phyloP scores from a whole-genome alignment of 2,329 filamentous ascomycete genomes.

The Huntiella moniliformis region DNA sequence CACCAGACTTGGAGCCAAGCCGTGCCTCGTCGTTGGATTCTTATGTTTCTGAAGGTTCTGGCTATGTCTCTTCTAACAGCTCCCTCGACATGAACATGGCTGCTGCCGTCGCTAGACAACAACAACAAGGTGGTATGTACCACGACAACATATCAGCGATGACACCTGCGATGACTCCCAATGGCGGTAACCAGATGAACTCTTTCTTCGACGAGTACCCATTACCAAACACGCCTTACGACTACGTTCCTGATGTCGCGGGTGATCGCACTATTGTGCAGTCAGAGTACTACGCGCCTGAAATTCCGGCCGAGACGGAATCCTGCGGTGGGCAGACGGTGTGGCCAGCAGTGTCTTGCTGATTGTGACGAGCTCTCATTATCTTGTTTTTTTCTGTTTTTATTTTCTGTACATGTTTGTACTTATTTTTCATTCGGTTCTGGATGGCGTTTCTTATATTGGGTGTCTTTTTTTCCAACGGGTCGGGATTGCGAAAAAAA shows the following conservation, averaged over 20 bases:
- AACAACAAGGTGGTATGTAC: not conserved
- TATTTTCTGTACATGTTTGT: conserved; percentile 12
- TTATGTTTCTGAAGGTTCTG: conserved; percentile 7
- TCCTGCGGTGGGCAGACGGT: conserved; percentile 11
- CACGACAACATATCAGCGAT: not conserved
- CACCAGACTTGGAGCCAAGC: conserved; percentile 7
- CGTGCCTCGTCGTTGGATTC: conserved; percentile 7
- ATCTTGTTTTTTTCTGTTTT: conserved; percentile 12
- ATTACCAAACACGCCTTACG: not conserved
- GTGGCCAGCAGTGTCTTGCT: conserved; percentile 3
- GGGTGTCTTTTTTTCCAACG: not conserved
- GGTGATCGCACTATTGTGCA: conserved; percentile 1
- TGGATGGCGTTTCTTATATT: conserved; percentile 1
- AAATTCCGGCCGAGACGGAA: not conserved
- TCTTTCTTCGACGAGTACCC: conserved; percentile 6
- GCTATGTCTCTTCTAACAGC: conserved; percentile 6
- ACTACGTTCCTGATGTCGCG: conserved; percentile 1
- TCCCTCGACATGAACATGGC: not conserved
- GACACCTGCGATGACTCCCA: not conserved
- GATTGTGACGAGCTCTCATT: conserved; percentile 1
- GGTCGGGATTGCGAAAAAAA: conserved; percentile 1
- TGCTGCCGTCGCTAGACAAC: not conserved
- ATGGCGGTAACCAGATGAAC: conserved; percentile 1
- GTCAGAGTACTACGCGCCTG: conserved; percentile 1
- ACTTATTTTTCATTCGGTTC: conserved; percentile 5